Percentiles rank a stretch among this genome's conserved stretches.
Evolutionary conservation across 441 rosid genomes (phyloP).

Genomic region (Gossypium davidsonii): DNA sequence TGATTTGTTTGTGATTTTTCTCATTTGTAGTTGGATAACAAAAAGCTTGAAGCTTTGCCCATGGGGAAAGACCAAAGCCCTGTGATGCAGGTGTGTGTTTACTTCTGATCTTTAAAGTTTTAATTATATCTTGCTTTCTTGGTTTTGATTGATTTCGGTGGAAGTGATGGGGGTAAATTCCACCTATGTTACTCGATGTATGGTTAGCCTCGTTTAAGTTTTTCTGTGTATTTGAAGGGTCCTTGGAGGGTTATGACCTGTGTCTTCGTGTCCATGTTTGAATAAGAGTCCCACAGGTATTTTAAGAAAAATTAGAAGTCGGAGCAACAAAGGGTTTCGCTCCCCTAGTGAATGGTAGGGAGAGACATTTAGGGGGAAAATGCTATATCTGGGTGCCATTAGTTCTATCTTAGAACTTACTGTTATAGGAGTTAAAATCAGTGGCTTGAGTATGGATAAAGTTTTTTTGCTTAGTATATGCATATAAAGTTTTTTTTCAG

Average conservation of each 20-base stretch:
- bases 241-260: neutral
- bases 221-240: neutral
- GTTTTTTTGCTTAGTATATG: neutral
- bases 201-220: neutral
- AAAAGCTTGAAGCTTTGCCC: constrained; percentile 61
- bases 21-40: constrained; percentile 68
- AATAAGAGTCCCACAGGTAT: neutral
- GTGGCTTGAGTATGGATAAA: neutral
- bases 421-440: neutral
- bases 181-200: neutral
- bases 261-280: neutral
- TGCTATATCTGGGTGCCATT: neutral
- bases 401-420: neutral
- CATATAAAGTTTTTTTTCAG: neutral
- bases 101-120: neutral
- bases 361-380: neutral
- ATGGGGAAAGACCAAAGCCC: constrained; percentile 61
- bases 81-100: constrained; percentile 66
- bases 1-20: neutral
- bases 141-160: constrained; percentile 2
- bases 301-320: neutral
- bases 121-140: neutral
- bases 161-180: neutral
- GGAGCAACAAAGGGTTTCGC: neutral
- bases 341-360: too few relatives aligned